Base-by-base conservation (phyloP, 306 rosid species). In the Hippophae gyantsensis region DNA sequence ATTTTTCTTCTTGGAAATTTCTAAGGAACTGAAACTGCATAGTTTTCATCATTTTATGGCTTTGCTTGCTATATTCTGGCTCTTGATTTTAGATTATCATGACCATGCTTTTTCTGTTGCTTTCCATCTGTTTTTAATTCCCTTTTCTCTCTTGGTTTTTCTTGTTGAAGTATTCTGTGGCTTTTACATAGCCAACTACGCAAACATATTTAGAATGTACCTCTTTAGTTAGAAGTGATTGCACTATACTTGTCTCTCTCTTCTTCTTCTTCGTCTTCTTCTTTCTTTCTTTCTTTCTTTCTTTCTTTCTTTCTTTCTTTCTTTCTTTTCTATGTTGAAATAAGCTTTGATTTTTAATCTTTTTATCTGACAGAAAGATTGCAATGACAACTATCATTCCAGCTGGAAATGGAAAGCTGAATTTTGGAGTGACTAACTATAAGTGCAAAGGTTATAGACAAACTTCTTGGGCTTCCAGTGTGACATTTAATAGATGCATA, bases 351-450 rank as follows among this genome's bases (percentile, higher is more conserved):
- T 46, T 48, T 43, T 43, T 76, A 52, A 57, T 55, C 56, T 51
- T 72, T 43, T 23, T 61, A 59, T 73, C 53, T 42, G 55, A 12
- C 71, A 75, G 78, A 67, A 62, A 65, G 57, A 61, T 74, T 67
- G 70, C 67, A 73, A 92, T 92, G 98, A 60, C 79, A 69, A 83
- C 77, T 69, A 76, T 83, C 71, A 66, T 85, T 44, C 81, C 84
- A 41, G 72, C 78, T 26, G 88, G 89, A 66, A 74, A 76, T 43
- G 73, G 86, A 64, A 72, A 69, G 56, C 67, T 85, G 57, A 71
- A 67, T 42, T 81, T n/a, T 57, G 7, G 56, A 61, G 72, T 54
- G 64, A 57, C 48, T 51, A 66, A 60, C 57, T 61, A 64, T 78
- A 80, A 69, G 71, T 59, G 61, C 65, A 79, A 58, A 62, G 76